Conservation (phyloP, 2,329 filamentous ascomycete genomes). For the Aotearoamyces nothofagi region DNA sequence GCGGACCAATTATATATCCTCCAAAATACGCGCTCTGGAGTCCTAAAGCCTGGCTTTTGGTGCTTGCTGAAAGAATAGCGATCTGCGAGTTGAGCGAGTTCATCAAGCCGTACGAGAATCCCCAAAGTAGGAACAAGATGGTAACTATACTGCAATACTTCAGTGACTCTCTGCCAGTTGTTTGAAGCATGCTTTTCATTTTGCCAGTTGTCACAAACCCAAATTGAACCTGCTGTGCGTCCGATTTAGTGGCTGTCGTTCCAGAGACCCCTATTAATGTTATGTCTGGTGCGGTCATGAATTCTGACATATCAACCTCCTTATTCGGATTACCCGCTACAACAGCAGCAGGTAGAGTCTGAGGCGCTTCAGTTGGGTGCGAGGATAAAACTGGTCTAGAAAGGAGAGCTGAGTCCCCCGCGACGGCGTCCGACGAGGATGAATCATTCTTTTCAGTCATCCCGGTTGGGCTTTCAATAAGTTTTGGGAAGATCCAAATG, state of each 20-base stretch:
- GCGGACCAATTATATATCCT: slow-evolving; percentile 53
- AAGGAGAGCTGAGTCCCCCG: no score
- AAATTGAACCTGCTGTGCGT: slow-evolving; percentile 38
- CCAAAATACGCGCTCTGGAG: slow-evolving; percentile 60
- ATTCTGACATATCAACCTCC: neutral
- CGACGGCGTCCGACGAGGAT: no score
- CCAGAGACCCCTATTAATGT: neutral
- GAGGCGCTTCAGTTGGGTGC: neutral
- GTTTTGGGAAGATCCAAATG: slow-evolving; percentile 23
- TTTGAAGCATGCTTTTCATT: slow-evolving; percentile 56
- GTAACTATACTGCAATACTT: slow-evolving; percentile 64
- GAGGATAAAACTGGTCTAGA: neutral
- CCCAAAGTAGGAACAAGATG: slow-evolving; percentile 78
- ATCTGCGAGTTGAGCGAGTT: slow-evolving; percentile 67
- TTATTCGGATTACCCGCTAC: neutral
- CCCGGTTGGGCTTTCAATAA: no score
- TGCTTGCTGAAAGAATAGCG: slow-evolving; percentile 43
- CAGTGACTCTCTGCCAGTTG: slow-evolving; percentile 46
- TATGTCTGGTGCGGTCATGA: neutral
- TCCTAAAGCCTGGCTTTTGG: slow-evolving; percentile 44
- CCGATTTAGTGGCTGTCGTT: neutral
- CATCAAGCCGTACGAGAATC: slow-evolving; percentile 75
- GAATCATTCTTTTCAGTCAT: no score
- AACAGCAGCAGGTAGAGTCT: neutral
- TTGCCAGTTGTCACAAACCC: slow-evolving; percentile 60